phyloP scores from a whole-genome alignment of 305 asterid species.

The Rubia balearica region DNA sequence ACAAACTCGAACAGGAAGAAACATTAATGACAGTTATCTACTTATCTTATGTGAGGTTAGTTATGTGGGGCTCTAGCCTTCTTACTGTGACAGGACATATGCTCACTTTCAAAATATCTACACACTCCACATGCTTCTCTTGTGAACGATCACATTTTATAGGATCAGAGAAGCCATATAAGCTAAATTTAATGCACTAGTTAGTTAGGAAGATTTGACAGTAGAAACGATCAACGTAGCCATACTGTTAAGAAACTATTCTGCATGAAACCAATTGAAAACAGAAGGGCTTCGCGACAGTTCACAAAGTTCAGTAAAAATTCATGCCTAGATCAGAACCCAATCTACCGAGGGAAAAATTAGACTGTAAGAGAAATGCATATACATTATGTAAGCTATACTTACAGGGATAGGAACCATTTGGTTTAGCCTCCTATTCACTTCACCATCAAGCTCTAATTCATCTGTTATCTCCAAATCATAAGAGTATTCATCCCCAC shows the following conservation, averaged over 20 bases:
- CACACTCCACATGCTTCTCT: too few species aligned
- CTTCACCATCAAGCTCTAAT: constrained; percentile 78
- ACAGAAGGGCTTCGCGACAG: background rate
- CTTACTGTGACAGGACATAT: background rate
- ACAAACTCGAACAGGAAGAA: background rate
- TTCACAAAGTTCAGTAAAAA: background rate
- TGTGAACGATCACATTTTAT: too few species aligned
- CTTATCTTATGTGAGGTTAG: background rate
- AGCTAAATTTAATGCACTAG: background rate
- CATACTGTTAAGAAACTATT: background rate
- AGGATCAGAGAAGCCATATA: background rate
- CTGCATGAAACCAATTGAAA: background rate
- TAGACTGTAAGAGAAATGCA: constrained; percentile 1
- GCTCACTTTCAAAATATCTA: too few species aligned
- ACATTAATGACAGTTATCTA: too few species aligned
- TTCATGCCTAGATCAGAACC: background rate
- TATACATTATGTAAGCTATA: constrained; percentile 18
- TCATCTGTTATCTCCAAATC: constrained; percentile 74
- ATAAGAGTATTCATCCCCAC: constrained; percentile 50
- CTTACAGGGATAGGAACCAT: constrained; percentile 81
- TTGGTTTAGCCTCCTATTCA: constrained; percentile 74
- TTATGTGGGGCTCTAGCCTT: background rate
- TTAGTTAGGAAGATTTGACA: background rate
- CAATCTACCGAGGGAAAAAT: background rate
- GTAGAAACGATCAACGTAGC: background rate